Evolutionary conservation across 148 eudicot genomes (phyloP).

Genomic region (Salicornia ramosissima): DNA sequence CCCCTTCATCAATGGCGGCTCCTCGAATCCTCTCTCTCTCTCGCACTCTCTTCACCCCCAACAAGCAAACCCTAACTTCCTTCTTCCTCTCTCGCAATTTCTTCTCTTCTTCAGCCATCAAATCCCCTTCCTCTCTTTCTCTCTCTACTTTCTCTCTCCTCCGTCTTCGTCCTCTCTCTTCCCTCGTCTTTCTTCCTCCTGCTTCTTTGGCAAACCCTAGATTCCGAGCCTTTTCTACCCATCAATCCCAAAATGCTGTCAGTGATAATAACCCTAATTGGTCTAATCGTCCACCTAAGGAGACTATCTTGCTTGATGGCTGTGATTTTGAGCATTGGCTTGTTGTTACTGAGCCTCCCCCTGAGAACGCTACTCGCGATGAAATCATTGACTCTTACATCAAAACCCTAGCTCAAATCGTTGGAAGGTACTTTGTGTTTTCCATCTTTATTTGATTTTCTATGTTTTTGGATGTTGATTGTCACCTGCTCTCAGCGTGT

Average conservation of each 20-base stretch:
- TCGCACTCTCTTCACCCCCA: constrained; percentile 34
- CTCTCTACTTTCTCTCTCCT: constrained; percentile 37
- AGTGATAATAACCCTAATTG: constrained; percentile 66
- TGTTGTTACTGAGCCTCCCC: constrained; percentile 38
- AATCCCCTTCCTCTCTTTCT: constrained; percentile 7
- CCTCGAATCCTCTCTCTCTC: constrained; percentile 32
- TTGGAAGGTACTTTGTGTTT: constrained; percentile 31
- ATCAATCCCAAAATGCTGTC: constrained; percentile 44
- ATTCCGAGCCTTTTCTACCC: constrained; percentile 22
- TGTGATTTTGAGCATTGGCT: constrained; percentile 87
- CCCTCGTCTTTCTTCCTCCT: constrained; percentile 18
- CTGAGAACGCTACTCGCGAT: constrained; percentile 35
- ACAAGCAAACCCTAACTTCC: constrained; percentile 15
- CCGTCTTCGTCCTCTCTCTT: constrained; percentile 18
- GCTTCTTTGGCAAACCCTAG: constrained; percentile 22
- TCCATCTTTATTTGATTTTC: not conserved
- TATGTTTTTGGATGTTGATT: too few relatives aligned
- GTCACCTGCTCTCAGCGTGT: too few relatives aligned
- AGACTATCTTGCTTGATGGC: constrained; percentile 81
- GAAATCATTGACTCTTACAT: constrained; percentile 34
- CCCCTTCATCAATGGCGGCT: constrained; percentile 39
- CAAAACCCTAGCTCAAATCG: constrained; percentile 35
- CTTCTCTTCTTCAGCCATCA: constrained; percentile 26
- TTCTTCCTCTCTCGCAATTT: constrained; percentile 38
- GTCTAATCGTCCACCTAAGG: constrained; percentile 88